Evolutionary conservation across 495 filamentous ascomycete genomes (phyloP), one percentile per base, ranked within the genome.

Genomic region (Neurospora cerealis): DNA sequence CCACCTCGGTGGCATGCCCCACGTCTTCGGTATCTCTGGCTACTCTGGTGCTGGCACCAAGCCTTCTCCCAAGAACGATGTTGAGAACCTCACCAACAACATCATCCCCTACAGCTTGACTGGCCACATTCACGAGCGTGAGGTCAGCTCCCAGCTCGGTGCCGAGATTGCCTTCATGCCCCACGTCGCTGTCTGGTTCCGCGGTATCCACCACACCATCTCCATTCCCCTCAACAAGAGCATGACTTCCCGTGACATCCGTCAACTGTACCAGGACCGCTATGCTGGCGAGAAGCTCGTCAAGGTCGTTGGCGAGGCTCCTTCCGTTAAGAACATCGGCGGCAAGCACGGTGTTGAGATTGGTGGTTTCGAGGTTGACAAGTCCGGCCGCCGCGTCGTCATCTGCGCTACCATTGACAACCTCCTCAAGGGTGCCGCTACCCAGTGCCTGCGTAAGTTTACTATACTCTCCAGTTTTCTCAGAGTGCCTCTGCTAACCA

Each of bases 341-440:
- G 93, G 93, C 44, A 95, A 91, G 83, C 96, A 99, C 79, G 94
- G 94, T 10, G 90, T 97, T 24, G 94, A 98, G 85, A 93, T 99
- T 82, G 96, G 96, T 74, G 94, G 95, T 34, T 98, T 98, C 78
- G 94, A 91, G 54, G 95, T 98, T 54, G 92, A 97, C 84, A 92
- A 89, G 73, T 87, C 87, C 36, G 95, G 95, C 69, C 95, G 93
- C 86, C 87, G 96, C 41, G 96, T 95, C 0, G 96, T 99, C 70
- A 89, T 99, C 70, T 97, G 94, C 80, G 95, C 92, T 28, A 97
- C 95, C n/a, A 98, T 99, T 77, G 96, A 99, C 82, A 98, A 99
- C 83, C 85, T 98, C 74, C 86, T 97, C 72, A 99, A 99, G 89
- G 96, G 96, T 46, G 96, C 96, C 46, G 94, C 94, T 8, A 99